Base-by-base conservation (phyloP, 345 rosid genomes). In the Geranium rotundifolium region DNA sequence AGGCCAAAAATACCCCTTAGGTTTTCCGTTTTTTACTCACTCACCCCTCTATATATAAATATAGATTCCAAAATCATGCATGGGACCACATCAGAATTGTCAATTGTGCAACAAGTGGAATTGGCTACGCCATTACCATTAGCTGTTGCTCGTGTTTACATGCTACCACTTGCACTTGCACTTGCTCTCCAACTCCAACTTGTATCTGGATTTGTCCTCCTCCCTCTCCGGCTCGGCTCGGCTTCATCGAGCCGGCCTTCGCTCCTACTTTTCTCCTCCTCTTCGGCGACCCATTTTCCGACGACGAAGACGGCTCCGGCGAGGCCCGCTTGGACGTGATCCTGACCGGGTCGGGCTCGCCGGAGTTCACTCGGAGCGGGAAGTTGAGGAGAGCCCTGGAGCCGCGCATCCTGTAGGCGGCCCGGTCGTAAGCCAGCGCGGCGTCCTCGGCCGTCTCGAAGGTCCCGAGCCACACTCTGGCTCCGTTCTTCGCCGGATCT, bases 401-500 rank as follows among this genome's bases (percentile, higher is more conserved):
- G 62, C 99, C 99, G 12, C 99, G 84, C 95, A 95, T 95, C 75
- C 96, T 79, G 55, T 80, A 95, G 5, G 99, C 99, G 0, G 99
- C 99, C 54, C 84, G 74, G 56, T 95, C 99, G 50, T 95, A 95
- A 69, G 99, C 97, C 68, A 95, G 65, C 41, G 99, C 99, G 37
- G 99, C 99, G 16, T 90, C 96, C 77, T 95, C 97, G 59, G 97
- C 97, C 29, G 97, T 95, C 84, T 86, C 96, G 54, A 83, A 95
- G 12, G 99, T 95, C 60, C 99, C 99, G 34, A 95, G 73, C 99
- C 99, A 95, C 54, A 95, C 97, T 62, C 99, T 77, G 14, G 97
- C 96, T 57, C 99, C 97, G 58, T 95, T 88, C 80, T 90, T 95
- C 19, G 97, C 97, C 64, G 97, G 99, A 69, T 95, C 97, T 1